These are phyloP conservation scores for Suillus fuscotomentosus DNA, from an alignment of 768 basidiomycete genomes.

Conservation along the genomic window DNA sequence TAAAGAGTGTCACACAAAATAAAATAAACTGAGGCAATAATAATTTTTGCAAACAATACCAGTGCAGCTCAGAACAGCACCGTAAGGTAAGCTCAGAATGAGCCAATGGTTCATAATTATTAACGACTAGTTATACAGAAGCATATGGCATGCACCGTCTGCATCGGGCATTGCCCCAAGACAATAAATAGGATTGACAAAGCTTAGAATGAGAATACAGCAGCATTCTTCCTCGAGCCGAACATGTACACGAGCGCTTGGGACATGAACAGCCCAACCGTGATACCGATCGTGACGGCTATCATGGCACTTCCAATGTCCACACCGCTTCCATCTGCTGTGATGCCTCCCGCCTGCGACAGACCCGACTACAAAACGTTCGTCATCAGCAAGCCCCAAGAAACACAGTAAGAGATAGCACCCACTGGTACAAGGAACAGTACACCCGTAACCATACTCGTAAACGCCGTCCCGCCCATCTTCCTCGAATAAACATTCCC, in stretches of 20 bases:
- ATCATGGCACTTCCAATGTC: conserved; percentile 88
- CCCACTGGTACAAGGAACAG: conserved; percentile 83
- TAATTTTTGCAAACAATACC: background rate
- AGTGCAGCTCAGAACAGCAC: background rate
- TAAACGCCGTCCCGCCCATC: conserved; percentile 86
- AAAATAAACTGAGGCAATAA: background rate
- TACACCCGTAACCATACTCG: conserved; percentile 88
- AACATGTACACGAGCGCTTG: conserved; percentile 87
- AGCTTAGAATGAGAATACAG: conserved; percentile 75
- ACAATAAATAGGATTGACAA: too few relatives aligned
- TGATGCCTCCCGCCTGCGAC: conserved; percentile 83
- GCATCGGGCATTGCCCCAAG: too few relatives aligned
- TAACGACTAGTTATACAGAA: too few relatives aligned
- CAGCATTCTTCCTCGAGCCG: conserved; percentile 79
- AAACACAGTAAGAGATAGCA: conserved; percentile 15
- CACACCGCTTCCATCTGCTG: conserved; percentile 76
- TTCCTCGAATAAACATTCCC: conserved; percentile 81
- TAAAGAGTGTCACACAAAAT: background rate
- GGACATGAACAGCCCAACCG: conserved; percentile 86
- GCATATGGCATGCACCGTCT: too few relatives aligned
- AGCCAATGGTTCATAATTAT: too few relatives aligned
- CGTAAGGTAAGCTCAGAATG: background rate
- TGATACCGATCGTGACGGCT: conserved; percentile 88
- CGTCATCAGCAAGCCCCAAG: conserved; percentile 2
- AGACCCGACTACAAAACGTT: conserved; percentile 61